phyloP scores from a whole-genome alignment of 169 alveolate species.

The Cryptosporidium tyzzeri region DNA sequence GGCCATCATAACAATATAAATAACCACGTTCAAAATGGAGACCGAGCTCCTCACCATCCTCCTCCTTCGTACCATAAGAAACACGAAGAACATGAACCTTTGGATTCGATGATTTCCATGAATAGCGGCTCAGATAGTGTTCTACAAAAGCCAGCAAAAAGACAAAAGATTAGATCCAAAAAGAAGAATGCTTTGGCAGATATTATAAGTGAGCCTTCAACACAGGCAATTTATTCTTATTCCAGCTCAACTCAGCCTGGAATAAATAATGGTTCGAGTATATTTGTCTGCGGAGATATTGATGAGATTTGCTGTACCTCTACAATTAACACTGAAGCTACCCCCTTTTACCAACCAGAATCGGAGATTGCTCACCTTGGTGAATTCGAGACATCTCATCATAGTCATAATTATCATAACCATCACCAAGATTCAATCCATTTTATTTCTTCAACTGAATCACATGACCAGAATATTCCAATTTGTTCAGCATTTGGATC shows the following conservation, averaged over 20 bases:
- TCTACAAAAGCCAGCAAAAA: constrained; percentile 20
- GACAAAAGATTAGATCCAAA: constrained; percentile 52
- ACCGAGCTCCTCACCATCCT: neutral
- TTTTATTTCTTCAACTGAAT: constrained; percentile 1
- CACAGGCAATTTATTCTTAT: neutral
- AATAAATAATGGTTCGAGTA: neutral
- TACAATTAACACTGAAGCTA: constrained; percentile 6
- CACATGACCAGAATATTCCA: constrained; percentile 9
- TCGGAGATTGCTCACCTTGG: constrained; percentile 30
- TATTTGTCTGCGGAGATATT: neutral
- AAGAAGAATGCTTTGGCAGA: constrained; percentile 6
- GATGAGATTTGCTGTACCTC: neutral
- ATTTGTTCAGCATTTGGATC: constrained; percentile 4
- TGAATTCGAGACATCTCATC: constrained; percentile 6
- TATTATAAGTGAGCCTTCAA: neutral
- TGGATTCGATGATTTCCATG: constrained; percentile 10
- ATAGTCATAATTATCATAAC: neutral
- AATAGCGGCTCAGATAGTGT: neutral
- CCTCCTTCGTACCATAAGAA: constrained; percentile 10
- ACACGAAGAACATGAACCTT: constrained; percentile 23
- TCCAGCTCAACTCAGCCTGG: constrained; percentile 9
- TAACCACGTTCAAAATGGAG: neutral
- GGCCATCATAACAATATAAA: neutral
- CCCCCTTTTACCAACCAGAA: constrained; percentile 64
- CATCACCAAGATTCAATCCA: constrained; percentile 27